phyloP scores from a whole-genome alignment of 1,139 yeast species.

The Sugiyamaella xylanicola region DNA sequence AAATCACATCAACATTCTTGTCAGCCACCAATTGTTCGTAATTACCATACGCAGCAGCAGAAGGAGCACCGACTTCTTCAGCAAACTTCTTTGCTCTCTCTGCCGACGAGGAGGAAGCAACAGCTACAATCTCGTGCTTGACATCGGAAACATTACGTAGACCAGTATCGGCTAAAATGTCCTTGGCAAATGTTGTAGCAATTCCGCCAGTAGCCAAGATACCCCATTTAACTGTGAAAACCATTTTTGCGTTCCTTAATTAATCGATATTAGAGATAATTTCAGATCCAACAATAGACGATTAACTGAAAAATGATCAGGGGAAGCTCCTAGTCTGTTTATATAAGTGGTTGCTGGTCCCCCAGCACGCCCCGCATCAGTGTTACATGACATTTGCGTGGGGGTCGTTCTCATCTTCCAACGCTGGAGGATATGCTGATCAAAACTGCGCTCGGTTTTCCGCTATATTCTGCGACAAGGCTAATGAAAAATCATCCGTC shows the following conservation, averaged over 20 bases:
- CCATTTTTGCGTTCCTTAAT: no score
- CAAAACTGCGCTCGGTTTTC: constrained; percentile 1
- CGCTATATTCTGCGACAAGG: background rate
- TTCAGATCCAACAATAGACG: no score
- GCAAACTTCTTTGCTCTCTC: constrained; percentile 37
- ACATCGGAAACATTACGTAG: constrained; percentile 39
- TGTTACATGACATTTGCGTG: background rate
- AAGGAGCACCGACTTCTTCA: constrained; percentile 25
- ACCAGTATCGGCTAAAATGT: constrained; percentile 36
- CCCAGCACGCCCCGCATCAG: no score
- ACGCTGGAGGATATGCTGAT: background rate
- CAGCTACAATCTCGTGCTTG: constrained; percentile 39
- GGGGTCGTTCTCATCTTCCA: background rate
- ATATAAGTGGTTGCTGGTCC: no score
- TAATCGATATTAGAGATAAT: no score
- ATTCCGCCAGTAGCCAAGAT: constrained; percentile 39
- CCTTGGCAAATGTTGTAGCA: constrained; percentile 36
- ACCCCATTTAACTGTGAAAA: constrained; percentile 34
- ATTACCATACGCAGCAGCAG: constrained; percentile 36
- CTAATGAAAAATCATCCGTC: no score
- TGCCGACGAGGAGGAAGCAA: constrained; percentile 38
- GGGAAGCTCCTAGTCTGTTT: no score
- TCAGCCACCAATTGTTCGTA: constrained; percentile 49
- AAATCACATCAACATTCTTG: constrained; percentile 53
- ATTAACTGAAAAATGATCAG: no score